Conservation (phyloP, 371 early-diverging fungal genomes). For the Mortierella sp. region DNA sequence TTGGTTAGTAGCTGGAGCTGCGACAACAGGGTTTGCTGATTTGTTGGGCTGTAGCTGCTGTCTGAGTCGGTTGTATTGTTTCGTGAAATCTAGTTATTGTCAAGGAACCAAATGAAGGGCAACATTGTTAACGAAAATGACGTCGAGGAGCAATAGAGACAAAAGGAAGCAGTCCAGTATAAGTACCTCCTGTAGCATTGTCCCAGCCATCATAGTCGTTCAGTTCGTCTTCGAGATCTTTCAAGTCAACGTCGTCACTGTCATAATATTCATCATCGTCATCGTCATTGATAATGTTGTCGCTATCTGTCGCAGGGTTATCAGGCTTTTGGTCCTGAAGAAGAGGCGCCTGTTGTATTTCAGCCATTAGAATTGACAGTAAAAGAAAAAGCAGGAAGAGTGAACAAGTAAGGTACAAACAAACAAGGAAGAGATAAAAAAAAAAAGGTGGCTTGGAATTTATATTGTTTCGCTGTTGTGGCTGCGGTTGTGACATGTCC, state of each 20-base stretch:
- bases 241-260: slow-evolving; percentile 21
- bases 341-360: background rate
- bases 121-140: background rate
- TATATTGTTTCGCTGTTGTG: background rate
- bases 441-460: background rate
- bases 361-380: background rate
- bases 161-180: background rate
- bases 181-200: slow-evolving; percentile 58
- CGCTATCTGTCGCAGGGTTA: too few relatives aligned
- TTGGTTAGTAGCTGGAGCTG: slow-evolving; percentile 61
- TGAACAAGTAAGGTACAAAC: background rate
- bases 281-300: background rate
- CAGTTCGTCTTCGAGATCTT: slow-evolving; percentile 69
- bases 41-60: slow-evolving; percentile 62
- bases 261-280: slow-evolving; percentile 6
- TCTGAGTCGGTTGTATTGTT: slow-evolving; percentile 90
- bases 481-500: background rate
- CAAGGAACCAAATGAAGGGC: background rate
- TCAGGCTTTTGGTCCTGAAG: background rate
- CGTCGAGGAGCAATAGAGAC: background rate
- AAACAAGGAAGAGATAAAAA: background rate
- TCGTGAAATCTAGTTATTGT: slow-evolving; percentile 83
- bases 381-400: background rate
- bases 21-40: slow-evolving; percentile 35
- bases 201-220: slow-evolving; percentile 76